Evolutionary conservation across 495 filamentous ascomycete species (phyloP).

Genomic region (Penicillium longicatenatum): DNA sequence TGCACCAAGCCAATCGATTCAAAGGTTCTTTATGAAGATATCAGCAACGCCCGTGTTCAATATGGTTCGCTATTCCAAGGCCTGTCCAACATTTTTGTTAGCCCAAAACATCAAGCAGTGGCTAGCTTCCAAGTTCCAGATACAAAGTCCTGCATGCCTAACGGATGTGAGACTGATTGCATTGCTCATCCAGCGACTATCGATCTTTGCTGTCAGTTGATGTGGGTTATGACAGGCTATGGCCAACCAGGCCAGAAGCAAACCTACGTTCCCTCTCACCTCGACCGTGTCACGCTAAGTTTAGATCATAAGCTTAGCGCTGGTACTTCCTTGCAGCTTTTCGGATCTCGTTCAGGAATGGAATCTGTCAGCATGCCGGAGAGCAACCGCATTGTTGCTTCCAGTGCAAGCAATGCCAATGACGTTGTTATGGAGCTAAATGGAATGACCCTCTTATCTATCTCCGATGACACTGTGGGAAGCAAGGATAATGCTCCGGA

Average conservation of each 20-base stretch:
- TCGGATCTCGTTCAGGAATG: slow-evolving; percentile 24
- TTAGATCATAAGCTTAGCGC: slow-evolving; percentile 13
- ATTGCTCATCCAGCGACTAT: slow-evolving; percentile 48
- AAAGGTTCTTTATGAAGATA: slow-evolving; percentile 24
- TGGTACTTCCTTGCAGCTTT: slow-evolving; percentile 27
- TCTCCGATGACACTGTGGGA: slow-evolving; percentile 22
- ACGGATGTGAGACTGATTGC: slow-evolving; percentile 43
- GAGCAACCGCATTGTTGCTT: slow-evolving; percentile 28
- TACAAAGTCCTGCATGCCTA: slow-evolving; percentile 50
- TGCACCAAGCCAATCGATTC: slow-evolving; percentile 19
- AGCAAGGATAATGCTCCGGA: slow-evolving; percentile 17
- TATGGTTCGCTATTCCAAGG: slow-evolving; percentile 41
- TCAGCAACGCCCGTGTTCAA: slow-evolving; percentile 30
- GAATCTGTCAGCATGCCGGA: slow-evolving; percentile 37
- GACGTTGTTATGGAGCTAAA: slow-evolving; percentile 23
- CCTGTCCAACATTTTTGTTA: slow-evolving; percentile 29
- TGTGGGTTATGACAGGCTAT: slow-evolving; percentile 31
- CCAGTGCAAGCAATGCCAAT: slow-evolving; percentile 12
- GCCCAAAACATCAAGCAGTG: slow-evolving; percentile 17
- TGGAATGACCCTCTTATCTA: slow-evolving; percentile 21
- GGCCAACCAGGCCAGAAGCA: slow-evolving; percentile 17
- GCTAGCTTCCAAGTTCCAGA: slow-evolving; percentile 45
- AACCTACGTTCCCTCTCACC: slow-evolving; percentile 24
- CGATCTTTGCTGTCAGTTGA: slow-evolving; percentile 45
- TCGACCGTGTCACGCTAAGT: slow-evolving; percentile 23